Evolutionary conservation across 2,329 filamentous ascomycete genomes (phyloP).

Genomic region (Didymella lethalis): DNA sequence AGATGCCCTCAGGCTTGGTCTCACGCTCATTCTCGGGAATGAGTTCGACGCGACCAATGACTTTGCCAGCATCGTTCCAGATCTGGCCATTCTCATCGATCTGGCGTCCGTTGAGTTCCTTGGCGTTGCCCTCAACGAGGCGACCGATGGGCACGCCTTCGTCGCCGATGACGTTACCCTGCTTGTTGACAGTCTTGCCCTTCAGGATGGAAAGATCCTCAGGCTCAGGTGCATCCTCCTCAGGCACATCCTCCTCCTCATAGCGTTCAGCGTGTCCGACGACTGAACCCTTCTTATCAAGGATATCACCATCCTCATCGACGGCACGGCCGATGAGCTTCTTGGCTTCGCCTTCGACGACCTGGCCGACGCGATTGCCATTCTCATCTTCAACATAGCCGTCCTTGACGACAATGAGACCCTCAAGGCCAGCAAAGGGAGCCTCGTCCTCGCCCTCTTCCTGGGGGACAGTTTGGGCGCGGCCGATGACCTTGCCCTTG

Average conservation of each 20-base stretch:
- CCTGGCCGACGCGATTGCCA: slow-evolving; percentile 58
- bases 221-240: slow-evolving; percentile 52
- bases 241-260: slow-evolving; percentile 67
- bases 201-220: slow-evolving; percentile 56
- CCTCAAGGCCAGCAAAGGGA: slow-evolving; percentile 60
- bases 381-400: slow-evolving; percentile 61
- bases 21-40: slow-evolving; percentile 71
- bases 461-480: slow-evolving; percentile 56
- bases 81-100: slow-evolving; percentile 76
- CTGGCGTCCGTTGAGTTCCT: slow-evolving; percentile 71
- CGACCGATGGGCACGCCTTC: slow-evolving; percentile 65
- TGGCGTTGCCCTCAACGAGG: slow-evolving; percentile 71
- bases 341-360: slow-evolving; percentile 60
- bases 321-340: slow-evolving; percentile 60
- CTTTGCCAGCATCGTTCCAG: slow-evolving; percentile 74
- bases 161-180: slow-evolving; percentile 59
- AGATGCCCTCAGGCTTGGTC: slow-evolving; percentile 59
- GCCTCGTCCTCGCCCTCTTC: slow-evolving; percentile 59
- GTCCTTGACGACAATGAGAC: slow-evolving; percentile 59
- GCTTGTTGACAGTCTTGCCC: slow-evolving; percentile 60
- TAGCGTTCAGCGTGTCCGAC: slow-evolving; percentile 61
- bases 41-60: slow-evolving; percentile 72
- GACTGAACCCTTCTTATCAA: slow-evolving; percentile 62
- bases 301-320: slow-evolving; percentile 62
- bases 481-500: slow-evolving; percentile 62